Evolutionary conservation across 306 rosid genomes (phyloP).

Genomic region (Cucumis cinereus): DNA sequence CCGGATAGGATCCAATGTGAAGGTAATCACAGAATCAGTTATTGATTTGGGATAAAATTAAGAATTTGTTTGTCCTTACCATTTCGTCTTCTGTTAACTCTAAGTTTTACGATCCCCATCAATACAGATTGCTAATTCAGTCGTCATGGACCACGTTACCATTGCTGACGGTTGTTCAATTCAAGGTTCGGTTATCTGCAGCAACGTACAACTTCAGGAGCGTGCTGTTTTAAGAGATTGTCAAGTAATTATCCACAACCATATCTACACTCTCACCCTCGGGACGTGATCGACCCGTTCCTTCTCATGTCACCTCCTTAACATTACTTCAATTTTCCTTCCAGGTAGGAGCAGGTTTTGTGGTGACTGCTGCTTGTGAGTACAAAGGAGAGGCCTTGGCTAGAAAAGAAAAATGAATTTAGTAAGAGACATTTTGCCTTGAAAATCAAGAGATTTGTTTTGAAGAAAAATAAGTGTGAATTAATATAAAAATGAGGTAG

Average conservation of each 20-base stretch:
- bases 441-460: background rate
- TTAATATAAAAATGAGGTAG: background rate
- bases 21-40: constrained; percentile 33
- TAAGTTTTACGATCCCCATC: background rate
- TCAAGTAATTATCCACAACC: constrained; percentile 36
- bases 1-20: constrained; percentile 92
- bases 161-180: constrained; percentile 80
- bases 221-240: constrained; percentile 80
- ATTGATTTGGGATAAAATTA: background rate
- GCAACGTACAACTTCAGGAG: constrained; percentile 94
- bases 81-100: background rate
- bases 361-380: constrained; percentile 77
- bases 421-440: background rate
- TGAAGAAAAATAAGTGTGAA: background rate
- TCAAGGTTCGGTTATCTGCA: constrained; percentile 87
- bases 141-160: constrained; percentile 89
- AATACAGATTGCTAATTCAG: constrained; percentile 68
- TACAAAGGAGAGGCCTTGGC: constrained; percentile 92
- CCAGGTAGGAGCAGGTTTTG: constrained; percentile 89
- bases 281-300: background rate
- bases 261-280: background rate
- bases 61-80: background rate
- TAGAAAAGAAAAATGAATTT: constrained; percentile 49
- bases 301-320: background rate
- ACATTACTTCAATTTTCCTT: constrained; percentile 10